Conservation (phyloP, 2,329 filamentous ascomycete genomes). For the Talaromyces sp. region DNA sequence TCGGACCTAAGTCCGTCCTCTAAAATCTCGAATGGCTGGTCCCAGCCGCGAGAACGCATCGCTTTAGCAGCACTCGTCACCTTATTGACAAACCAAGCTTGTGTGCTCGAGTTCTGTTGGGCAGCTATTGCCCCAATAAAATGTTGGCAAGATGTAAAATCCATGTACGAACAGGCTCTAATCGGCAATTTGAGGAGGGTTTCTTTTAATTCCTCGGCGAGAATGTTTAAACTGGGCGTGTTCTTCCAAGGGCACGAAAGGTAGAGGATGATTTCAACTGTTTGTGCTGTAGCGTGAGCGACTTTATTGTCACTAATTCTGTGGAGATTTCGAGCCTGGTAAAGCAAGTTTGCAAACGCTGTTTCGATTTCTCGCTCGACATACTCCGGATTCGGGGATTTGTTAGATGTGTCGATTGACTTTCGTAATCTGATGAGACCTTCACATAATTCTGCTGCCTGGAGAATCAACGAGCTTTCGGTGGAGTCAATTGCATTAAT, state of each 20-base stretch:
- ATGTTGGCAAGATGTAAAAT: constrained; percentile 19
- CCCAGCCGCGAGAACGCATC: constrained; percentile 15
- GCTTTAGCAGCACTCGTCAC: constrained; percentile 11
- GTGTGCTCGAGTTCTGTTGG: constrained; percentile 13
- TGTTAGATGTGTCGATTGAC: neutral
- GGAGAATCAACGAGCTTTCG: constrained; percentile 1
- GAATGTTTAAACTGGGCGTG: neutral
- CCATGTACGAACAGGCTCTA: constrained; percentile 17
- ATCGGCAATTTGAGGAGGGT: constrained; percentile 11
- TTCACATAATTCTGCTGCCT: neutral
- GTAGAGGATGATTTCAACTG: neutral
- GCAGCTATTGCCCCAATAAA: constrained; percentile 21
- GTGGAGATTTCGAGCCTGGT: neutral
- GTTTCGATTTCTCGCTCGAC: neutral
- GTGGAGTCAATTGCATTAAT: constrained; percentile 1
- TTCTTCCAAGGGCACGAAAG: neutral
- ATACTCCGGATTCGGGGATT: neutral
- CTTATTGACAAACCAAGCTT: constrained; percentile 17
- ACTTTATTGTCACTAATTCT: neutral
- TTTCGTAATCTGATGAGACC: neutral
- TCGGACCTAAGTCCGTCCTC: neutral
- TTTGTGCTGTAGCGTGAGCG: neutral
- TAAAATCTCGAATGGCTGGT: constrained; percentile 9
- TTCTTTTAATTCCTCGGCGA: constrained; percentile 16
- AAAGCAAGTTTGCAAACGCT: neutral